Evolutionary conservation across 495 filamentous ascomycete genomes (phyloP).

Genomic region (Clohesyomyces aquaticus): DNA sequence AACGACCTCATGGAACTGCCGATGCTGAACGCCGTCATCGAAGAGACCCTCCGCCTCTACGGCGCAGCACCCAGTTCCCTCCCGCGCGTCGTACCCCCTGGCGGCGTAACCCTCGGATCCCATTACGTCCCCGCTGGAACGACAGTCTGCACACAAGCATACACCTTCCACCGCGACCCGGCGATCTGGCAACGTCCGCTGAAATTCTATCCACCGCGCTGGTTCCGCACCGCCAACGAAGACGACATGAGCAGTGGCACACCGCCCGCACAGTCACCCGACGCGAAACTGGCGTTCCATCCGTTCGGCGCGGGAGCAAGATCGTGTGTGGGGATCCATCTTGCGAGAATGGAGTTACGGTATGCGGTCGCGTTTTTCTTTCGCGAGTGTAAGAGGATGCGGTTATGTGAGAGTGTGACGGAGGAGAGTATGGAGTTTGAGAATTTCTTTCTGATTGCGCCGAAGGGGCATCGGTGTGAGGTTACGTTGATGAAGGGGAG

Average conservation of each 20-base stretch:
- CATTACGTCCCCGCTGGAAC: conserved; percentile 36
- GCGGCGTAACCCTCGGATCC: conserved; percentile 29
- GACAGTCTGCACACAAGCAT: conserved; percentile 38
- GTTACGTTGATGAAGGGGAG: too few species aligned
- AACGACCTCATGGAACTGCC: conserved; percentile 49
- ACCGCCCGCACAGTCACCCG: conserved; percentile 7
- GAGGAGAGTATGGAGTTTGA: conserved; percentile 38
- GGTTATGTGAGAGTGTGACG: conserved; percentile 18
- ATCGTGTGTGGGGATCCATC: conserved; percentile 36
- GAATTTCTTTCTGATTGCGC: conserved; percentile 43
- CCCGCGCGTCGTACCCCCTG: conserved; percentile 36
- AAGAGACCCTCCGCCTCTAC: conserved; percentile 42
- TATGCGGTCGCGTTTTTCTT: conserved; percentile 38
- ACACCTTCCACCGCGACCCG: conserved; percentile 40
- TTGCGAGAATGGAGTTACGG: conserved; percentile 44
- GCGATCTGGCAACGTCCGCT: conserved; percentile 34
- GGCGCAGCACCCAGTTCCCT: conserved; percentile 35
- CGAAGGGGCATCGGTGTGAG: conserved; percentile 37
- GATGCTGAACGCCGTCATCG: conserved; percentile 53
- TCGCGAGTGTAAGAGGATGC: conserved; percentile 16
- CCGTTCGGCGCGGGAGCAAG: conserved; percentile 40
- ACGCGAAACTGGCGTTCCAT: conserved; percentile 30
- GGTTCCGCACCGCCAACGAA: neutral
- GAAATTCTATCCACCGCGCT: conserved; percentile 5
- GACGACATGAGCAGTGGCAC: neutral